A percentile compares a stretch with the other conserved stretches of the same genome.
These are phyloP conservation scores for Talaromyces sp. DNA, from an alignment of 2,329 filamentous ascomycete genomes.

Conservation along the genomic window DNA sequence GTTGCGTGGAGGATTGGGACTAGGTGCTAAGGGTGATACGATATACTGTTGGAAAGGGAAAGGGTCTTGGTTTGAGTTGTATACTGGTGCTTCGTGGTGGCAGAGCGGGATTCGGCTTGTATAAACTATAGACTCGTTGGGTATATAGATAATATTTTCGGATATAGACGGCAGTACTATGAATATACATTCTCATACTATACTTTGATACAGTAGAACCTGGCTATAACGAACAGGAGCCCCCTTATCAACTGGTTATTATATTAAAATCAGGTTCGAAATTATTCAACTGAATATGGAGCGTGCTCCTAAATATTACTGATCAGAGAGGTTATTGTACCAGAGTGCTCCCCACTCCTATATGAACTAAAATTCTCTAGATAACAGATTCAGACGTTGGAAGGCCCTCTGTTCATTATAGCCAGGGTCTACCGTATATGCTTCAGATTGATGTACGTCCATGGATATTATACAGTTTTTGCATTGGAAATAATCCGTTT, in stretches of 20 bases:
- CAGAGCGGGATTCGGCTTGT: slow-evolving; percentile 49
- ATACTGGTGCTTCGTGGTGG: slow-evolving; percentile 65
- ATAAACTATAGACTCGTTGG: slow-evolving; percentile 21
- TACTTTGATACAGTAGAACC: no score
- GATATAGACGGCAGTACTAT: not conserved
- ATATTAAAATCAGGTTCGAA: no score
- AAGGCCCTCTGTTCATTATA: no score
- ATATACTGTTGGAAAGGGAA: slow-evolving; percentile 70
- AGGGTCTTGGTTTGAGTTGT: slow-evolving; percentile 56
- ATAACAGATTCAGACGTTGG: no score
- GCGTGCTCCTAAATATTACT: no score
- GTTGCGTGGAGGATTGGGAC: slow-evolving; percentile 63
- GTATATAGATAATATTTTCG: not conserved
- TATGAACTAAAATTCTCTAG: no score
- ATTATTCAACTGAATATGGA: no score
- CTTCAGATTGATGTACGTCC: not conserved
- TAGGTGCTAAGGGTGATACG: slow-evolving; percentile 57
- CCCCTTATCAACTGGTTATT: no score
- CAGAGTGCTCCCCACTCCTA: no score
- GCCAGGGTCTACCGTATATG: no score
- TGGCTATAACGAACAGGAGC: no score
- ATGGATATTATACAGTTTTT: slow-evolving; percentile 19
- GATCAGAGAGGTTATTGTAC: no score
- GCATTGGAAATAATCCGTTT: slow-evolving; percentile 30
- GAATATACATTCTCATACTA: not conserved